Percentiles rank a stretch among this genome's conserved stretches.
phyloP scores from a whole-genome alignment of 768 basidiomycete genomes.

The Agaricus bisporus region DNA sequence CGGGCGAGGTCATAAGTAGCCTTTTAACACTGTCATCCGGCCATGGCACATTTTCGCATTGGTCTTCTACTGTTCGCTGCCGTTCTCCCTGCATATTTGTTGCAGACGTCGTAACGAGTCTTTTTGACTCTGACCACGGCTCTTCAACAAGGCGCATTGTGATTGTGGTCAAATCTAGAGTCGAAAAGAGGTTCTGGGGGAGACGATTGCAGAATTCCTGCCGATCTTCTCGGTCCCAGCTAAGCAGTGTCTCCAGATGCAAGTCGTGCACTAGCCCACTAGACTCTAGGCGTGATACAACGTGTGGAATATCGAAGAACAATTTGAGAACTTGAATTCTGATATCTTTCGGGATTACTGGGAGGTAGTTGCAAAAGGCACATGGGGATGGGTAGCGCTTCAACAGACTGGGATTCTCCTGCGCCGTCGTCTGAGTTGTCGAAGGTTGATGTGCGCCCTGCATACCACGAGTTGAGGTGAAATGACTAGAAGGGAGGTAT shows the following conservation, averaged over 20 bases:
- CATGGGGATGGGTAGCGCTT: not conserved
- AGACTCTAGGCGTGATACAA: not conserved
- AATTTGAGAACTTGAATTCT: not conserved
- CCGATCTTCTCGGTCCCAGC: not conserved
- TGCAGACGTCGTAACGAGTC: not conserved
- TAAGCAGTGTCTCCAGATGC: constrained; percentile 12
- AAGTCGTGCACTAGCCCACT: constrained; percentile 11
- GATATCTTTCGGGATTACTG: not conserved
- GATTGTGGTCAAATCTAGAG: not conserved
- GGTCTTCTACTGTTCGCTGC: not conserved
- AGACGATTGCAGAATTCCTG: constrained; percentile 8
- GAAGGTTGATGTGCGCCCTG: not conserved
- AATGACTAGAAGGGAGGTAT: not conserved
- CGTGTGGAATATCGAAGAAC: constrained; percentile 6
- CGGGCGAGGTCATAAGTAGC: not conserved
- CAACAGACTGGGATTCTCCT: too few relatives aligned
- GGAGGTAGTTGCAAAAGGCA: constrained; percentile 6
- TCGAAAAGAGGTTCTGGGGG: not conserved
- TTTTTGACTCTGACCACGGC: not conserved
- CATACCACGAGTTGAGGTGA: not conserved
- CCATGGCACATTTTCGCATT: not conserved
- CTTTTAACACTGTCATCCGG: not conserved
- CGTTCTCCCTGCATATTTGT: not conserved
- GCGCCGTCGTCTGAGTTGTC: not conserved
- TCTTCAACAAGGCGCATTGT: not conserved